phyloP scores from a whole-genome alignment of 441 rosid species.

The Arabidopsis lyrata region DNA sequence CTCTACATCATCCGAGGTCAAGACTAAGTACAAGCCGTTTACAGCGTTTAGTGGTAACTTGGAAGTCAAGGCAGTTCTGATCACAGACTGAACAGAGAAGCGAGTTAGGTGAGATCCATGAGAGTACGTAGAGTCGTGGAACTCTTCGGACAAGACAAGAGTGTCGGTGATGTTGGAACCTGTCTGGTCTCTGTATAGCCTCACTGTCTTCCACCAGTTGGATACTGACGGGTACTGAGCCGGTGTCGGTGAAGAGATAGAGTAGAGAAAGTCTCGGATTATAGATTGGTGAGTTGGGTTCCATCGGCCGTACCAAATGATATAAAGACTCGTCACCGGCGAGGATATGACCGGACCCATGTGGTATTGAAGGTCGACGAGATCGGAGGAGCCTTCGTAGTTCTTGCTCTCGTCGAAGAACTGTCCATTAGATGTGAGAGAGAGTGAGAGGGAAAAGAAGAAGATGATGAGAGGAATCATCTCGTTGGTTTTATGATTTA shows the following conservation, averaged over 20 bases:
- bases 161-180: constrained; percentile 74
- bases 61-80: constrained; percentile 71
- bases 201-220: constrained; percentile 94
- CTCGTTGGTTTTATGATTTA: constrained; percentile 20
- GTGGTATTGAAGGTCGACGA: constrained; percentile 84
- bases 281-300: constrained; percentile 70
- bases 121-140: constrained; percentile 82
- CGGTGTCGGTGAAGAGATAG: constrained; percentile 63
- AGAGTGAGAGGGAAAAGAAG: constrained; percentile 24
- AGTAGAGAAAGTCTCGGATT: constrained; percentile 82
- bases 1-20: constrained; percentile 86
- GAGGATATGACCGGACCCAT: constrained; percentile 84
- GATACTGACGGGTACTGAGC: constrained; percentile 66
- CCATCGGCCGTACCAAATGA: constrained; percentile 98
- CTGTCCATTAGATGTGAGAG: constrained; percentile 32
- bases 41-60: constrained; percentile 66
- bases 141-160: constrained; percentile 70
- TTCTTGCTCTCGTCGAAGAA: constrained; percentile 67
- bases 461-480: constrained; percentile 30
- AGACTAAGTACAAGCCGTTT: constrained; percentile 75
- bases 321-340: constrained; percentile 72
- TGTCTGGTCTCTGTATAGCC: constrained; percentile 84
- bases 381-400: constrained; percentile 93
- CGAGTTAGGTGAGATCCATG: constrained; percentile 87
- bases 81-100: constrained; percentile 80